Conservation (phyloP, 768 basidiomycete species). For the Boletus edulis region DNA sequence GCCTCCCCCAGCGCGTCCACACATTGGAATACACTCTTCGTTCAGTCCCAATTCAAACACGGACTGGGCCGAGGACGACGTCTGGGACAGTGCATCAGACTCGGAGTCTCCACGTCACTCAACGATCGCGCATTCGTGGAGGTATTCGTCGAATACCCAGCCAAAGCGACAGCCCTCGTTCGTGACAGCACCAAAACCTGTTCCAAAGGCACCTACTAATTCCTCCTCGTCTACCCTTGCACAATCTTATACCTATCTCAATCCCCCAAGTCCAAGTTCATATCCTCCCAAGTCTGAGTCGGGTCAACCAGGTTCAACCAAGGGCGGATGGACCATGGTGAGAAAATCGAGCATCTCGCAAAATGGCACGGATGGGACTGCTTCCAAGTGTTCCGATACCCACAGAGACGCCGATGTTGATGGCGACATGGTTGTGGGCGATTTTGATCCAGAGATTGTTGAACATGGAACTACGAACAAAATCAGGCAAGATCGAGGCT, state of each 20-base stretch:
- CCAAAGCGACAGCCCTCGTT: conserved; percentile 29
- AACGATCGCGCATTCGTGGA: conserved; percentile 48
- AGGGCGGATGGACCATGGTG: conserved; percentile 80
- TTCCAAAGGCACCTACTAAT: conserved; percentile 45
- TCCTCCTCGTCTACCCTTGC: conserved; percentile 68
- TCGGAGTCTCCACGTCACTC: conserved; percentile 64
- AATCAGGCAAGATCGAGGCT: conserved; percentile 43
- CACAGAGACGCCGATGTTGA: conserved; percentile 65
- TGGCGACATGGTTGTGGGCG: conserved; percentile 73
- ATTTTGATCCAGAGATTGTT: conserved; percentile 61
- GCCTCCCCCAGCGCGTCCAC: conserved; percentile 71
- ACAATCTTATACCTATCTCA: conserved; percentile 80
- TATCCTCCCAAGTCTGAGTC: conserved; percentile 59
- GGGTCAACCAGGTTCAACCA: conserved; percentile 39
- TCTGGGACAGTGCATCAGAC: conserved; percentile 83
- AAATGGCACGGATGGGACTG: conserved; percentile 21
- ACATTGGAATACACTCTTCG: conserved; percentile 59
- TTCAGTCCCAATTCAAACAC: conserved; percentile 43
- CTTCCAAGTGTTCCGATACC: conserved; percentile 20
- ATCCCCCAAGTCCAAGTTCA: conserved; percentile 70
- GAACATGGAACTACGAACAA: conserved; percentile 36
- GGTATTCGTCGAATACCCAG: conserved; percentile 25
- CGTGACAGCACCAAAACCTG: conserved; percentile 50
- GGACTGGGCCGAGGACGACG: conserved; percentile 85
- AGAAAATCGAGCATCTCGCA: conserved; percentile 38